Evolutionary conservation across 2,329 filamentous ascomycete species (phyloP), one percentile per base, ranked within the genome.

Genomic region (Phyllosticta ampelicida): DNA sequence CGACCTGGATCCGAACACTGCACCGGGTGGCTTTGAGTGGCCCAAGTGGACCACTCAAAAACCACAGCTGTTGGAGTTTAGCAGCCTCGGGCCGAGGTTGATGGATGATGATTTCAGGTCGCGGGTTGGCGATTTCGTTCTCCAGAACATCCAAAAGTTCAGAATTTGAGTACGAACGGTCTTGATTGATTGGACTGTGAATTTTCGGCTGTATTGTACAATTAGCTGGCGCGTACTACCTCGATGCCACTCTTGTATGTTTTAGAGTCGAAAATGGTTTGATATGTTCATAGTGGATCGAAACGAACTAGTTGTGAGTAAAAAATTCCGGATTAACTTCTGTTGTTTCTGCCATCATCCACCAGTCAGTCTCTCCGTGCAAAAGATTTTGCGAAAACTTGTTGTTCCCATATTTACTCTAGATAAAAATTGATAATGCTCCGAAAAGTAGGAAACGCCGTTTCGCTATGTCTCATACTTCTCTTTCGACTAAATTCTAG

Each of bases 1-100:
- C 68, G 81, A 84, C 50, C 70, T 85, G 50, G 82, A 91, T 66
- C 88, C 88, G 0, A 91, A 91, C 64, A 70, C 75, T 20, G 80
- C 71, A 5, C 54, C 61, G 9, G 61, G 63, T 3, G 74, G 60
- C 62, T 28, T 28, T 11, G 73, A 63, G 64, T 84, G 81, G 81
- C 81, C 81, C 36, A 69, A 78, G 63, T 86, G 81, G 80, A 70
- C 50, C 23, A 74, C 69, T 13, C 65, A 72, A 2, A 68, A 67
- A 1, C 75, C 77, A 58, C 70, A 80, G 65, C 66, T 89, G 60
- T 68, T 81, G 65, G 70, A 79, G 28, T 76, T 82, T 59, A 69
- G 73, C 51, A 70, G 73, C 13, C 63, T 72, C 16, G 65, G 61
- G 13, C 68, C 67, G 49, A 64, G 60, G 11, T 61, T 78, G 23